Percentiles rank a stretch among this genome's conserved stretches.
These are phyloP conservation scores for Blastobotrys chiropterorum DNA, from an alignment of 805 yeast genomes.

Conservation along the genomic window DNA sequence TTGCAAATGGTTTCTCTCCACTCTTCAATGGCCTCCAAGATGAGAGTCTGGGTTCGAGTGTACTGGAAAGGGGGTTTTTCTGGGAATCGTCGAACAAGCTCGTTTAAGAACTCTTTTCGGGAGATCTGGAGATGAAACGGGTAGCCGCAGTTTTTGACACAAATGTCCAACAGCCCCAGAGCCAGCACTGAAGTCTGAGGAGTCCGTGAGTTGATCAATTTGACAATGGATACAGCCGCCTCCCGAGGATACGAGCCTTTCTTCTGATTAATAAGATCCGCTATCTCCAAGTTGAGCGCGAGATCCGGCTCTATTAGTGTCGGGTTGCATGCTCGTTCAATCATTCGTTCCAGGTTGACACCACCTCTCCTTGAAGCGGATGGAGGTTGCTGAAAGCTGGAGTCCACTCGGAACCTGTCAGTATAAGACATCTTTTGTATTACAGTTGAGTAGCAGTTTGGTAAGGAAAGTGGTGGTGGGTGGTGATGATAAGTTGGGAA, in stretches of 20 bases:
- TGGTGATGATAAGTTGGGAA: not conserved
- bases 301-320: conserved; percentile 80
- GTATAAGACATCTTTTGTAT: conserved; percentile 20
- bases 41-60: conserved; percentile 73
- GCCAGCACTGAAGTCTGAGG: conserved; percentile 83
- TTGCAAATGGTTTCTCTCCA: conserved; percentile 95
- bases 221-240: conserved; percentile 82
- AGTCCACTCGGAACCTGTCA: conserved; percentile 28
- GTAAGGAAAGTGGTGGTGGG: not conserved
- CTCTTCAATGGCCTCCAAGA: conserved; percentile 88
- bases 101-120: conserved; percentile 89
- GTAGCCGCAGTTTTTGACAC: conserved; percentile 97
- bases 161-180: conserved; percentile 65
- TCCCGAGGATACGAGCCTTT: conserved; percentile 89
- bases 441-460: not conserved
- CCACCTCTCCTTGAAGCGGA: conserved; percentile 12
- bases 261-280: conserved; percentile 87
- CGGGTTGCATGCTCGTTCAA: conserved; percentile 82
- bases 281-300: conserved; percentile 82
- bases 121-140: conserved; percentile 94
- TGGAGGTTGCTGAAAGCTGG: conserved; percentile 6
- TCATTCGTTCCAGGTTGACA: conserved; percentile 5
- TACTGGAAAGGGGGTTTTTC: conserved; percentile 88
- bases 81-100: conserved; percentile 87
- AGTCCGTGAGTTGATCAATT: conserved; percentile 72